Evolutionary conservation across 75 land plant genomes (phyloP).

Genomic region (Larix kaempferi): DNA sequence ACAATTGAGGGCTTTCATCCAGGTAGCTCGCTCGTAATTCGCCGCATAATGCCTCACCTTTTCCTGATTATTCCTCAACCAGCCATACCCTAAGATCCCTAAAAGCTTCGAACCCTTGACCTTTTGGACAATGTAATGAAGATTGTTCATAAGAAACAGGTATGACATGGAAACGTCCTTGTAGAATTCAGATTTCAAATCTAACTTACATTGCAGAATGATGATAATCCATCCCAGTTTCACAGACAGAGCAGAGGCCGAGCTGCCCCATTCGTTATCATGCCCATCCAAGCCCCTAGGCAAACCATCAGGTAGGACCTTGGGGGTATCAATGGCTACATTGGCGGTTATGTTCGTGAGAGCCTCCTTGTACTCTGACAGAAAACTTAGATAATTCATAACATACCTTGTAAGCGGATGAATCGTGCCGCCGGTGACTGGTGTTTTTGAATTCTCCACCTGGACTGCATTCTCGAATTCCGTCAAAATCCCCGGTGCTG

Average conservation of each 20-base stretch:
- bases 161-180: conserved; percentile 43
- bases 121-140: conserved; percentile 70
- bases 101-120: conserved; percentile 51
- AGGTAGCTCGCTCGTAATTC: conserved; percentile 56
- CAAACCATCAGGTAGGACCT: background rate
- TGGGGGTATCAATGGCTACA: background rate
- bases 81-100: conserved; percentile 42
- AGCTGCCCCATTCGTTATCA: background rate
- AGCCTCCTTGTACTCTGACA: conserved; percentile 29
- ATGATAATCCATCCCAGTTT: conserved; percentile 28
- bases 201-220: conserved; percentile 45
- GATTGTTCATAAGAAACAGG: conserved; percentile 72
- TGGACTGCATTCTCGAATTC: conserved; percentile 39
- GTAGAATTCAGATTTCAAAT: conserved; percentile 48
- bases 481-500: conserved; percentile 28
- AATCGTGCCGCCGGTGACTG: conserved; percentile 46
- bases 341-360: conserved; percentile 37
- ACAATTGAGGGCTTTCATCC: conserved; percentile 44
- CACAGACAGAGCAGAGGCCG: conserved; percentile 16
- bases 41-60: conserved; percentile 40
- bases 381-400: conserved; percentile 57
- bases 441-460: conserved; percentile 18
- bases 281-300: background rate
- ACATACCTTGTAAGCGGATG: conserved; percentile 65
- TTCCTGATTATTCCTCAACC: conserved; percentile 40